phyloP scores from a whole-genome alignment of 768 basidiomycete genomes.

The Podaxis pistillaris region DNA sequence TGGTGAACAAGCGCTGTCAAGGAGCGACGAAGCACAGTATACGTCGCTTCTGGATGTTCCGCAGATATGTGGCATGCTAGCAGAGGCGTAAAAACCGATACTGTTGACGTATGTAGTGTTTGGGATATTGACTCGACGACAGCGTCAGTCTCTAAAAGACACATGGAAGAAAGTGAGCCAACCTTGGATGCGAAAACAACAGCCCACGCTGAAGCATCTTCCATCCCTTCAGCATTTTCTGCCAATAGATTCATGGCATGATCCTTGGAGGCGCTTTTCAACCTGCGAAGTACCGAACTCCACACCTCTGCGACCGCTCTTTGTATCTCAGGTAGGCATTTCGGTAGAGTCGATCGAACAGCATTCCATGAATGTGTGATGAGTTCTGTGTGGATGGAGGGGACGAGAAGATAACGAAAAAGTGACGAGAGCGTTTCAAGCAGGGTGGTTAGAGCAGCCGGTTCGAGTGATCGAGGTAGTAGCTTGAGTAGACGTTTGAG shows the following conservation, averaged over 20 bases:
- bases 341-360: conserved; percentile 49
- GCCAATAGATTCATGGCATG: conserved; percentile 57
- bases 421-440: conserved; percentile 66
- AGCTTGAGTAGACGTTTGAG: conserved; percentile 55
- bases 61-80: conserved; percentile 51
- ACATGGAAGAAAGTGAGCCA: conserved; percentile 12
- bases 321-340: conserved; percentile 70
- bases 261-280: conserved; percentile 60
- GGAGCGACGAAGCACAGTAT: conserved; percentile 63
- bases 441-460: conserved; percentile 58
- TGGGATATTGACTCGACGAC: conserved; percentile 69
- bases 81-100: conserved; percentile 59
- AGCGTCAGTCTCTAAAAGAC: conserved; percentile 7
- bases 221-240: conserved; percentile 45
- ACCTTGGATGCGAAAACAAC: conserved; percentile 82
- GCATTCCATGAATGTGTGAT: conserved; percentile 60
- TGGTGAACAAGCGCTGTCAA: conserved; percentile 85
- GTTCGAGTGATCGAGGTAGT: conserved; percentile 57
- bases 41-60: conserved; percentile 39
- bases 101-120: conserved; percentile 74
- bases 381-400: conserved; percentile 52
- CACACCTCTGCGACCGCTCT: conserved; percentile 84
- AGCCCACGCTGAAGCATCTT: conserved; percentile 71
- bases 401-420: conserved; percentile 73
- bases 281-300: conserved; percentile 72